Conservation (phyloP, 2,329 filamentous ascomycete species). For the Botrytis fragariae region DNA sequence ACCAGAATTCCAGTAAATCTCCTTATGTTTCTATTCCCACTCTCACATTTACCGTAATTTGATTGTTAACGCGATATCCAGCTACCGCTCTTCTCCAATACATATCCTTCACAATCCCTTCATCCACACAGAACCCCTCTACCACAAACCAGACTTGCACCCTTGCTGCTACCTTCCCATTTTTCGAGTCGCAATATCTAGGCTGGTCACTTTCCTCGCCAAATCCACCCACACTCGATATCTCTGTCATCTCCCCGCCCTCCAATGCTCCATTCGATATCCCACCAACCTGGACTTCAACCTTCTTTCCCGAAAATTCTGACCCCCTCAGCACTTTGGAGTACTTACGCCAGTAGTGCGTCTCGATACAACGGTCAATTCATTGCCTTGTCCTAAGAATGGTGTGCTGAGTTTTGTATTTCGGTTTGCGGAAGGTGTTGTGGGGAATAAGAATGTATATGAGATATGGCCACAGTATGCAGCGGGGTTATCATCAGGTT, state of each 20-base stretch:
- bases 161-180: background rate
- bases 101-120: background rate
- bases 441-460: background rate
- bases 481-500: background rate
- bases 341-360: background rate
- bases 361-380: background rate
- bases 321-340: background rate
- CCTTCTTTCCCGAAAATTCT: background rate
- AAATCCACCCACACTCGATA: background rate
- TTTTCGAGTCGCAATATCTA: conserved; percentile 1
- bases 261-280: background rate
- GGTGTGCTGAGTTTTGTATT: background rate
- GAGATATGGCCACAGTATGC: background rate
- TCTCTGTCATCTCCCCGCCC: background rate
- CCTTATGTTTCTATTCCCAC: background rate
- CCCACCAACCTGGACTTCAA: background rate
- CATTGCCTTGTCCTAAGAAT: background rate
- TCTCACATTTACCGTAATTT: background rate
- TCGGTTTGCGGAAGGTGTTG: background rate
- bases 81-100: background rate
- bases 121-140: background rate
- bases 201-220: background rate
- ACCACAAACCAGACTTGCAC: background rate
- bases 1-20: background rate
- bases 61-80: background rate